Evolutionary conservation across 1,139 yeast genomes (phyloP), one percentile per base, ranked within the genome.

Genomic region (Scheffersomyces titani): DNA sequence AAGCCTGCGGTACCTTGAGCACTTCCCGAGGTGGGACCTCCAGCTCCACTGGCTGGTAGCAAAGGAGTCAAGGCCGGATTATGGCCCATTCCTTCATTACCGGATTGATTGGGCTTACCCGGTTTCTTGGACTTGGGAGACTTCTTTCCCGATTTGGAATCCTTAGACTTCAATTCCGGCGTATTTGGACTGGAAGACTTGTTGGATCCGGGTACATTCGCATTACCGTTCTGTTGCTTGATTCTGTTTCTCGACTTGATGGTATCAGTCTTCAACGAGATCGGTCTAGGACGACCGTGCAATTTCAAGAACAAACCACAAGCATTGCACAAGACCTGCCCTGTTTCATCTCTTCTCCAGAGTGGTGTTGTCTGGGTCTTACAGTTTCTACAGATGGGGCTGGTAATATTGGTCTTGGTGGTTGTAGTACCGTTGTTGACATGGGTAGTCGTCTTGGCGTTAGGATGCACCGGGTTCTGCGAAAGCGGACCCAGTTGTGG

Each of bases 341-440:
- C 98, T 19, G 90, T 85, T 69, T 92, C 97, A 72, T 92, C 97
- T 64, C 98, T 81, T 72, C 98, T 82, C 98, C 98, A 93, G 30
- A 93, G 77, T 0, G 98, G 98, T 1, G 98, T 93, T 1, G 94
- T 92, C 59, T 91, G 90, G 5, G 98, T 93, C 65, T 88, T 84
- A 75, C 98, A 93, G 71, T 93, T 93, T 64, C 89, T 91, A 72
- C 98, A 93, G 21, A 89, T 83, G 1, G 97, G 93, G 49, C 85
- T 77, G 6, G 87, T 72, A 58, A 85, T 80, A 63, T 83, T 85
- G 6, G 81, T 69, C 61, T 79, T 79, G 49, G 83, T 70, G 51
- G 82, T 76, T 50, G 82, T 76, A 54, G 81, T 75, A 44, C 82
- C 82, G 61, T 77, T 77, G 59, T 71, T 75, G 53, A 77, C 72